Evolutionary conservation across 805 yeast genomes (phyloP), one percentile per base, ranked within the genome.

Genomic region (Vanderwaltozyma verrucispora): DNA sequence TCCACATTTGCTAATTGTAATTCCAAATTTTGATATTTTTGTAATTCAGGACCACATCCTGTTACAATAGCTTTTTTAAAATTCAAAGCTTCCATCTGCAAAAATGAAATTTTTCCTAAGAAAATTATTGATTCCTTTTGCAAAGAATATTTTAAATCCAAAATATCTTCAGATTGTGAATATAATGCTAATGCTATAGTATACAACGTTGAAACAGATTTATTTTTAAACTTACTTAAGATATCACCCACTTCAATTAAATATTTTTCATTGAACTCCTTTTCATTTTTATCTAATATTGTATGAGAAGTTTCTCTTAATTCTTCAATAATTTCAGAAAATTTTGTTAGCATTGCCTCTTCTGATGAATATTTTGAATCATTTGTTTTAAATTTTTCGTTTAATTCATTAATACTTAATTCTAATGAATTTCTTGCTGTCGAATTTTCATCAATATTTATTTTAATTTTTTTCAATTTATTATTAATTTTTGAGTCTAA

Each of bases 1-100:
- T 74, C 65, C 1, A 80, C 74, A 25, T 56, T 56, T 3, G 69
- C 57, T 20, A 53, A 48, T 14, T 44, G 40, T 10, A 50, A 33
- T 37, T 54, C 54, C 10, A 36, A 40, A 9, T 41, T 37, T 38
- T 57, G 57, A 23, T 52, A 50, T 8, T 24, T 24, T 12, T 53
- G 45, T 16, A 68, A 42, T 30, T 53, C 53, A 13, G 46, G 51
- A 9, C 58, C 46, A 28, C 66, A 49, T 5, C 63, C 65, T 17
- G 48, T 53, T 5, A 56, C 42, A 11, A 69, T 36, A 2, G 40
- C 19, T 16, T 52, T 56, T 17, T 56, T 63, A 1, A 62, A 47
- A 19, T 56, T 58, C 40, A 67, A 46, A 5, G 60, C 55, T 33
- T 60, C 60, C 18, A 65, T 46, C 43, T 68, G 72, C 2, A 65